These are phyloP conservation scores for Lanmaoa rubissima DNA, from an alignment of 768 basidiomycete genomes.

Conservation along the genomic window DNA sequence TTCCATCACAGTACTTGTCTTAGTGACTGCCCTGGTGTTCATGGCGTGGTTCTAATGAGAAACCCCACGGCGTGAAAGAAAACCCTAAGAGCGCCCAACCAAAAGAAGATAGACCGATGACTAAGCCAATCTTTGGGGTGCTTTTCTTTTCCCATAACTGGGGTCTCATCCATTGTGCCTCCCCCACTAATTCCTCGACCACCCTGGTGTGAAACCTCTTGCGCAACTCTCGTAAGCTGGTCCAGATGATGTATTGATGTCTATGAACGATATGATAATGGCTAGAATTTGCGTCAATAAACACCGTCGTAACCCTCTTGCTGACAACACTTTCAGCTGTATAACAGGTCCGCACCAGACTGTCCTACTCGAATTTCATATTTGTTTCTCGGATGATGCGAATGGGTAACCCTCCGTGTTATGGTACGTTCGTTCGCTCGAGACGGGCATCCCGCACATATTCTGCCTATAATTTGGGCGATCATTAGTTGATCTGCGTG, in stretches of 20 bases:
- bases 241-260: background rate
- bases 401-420: background rate
- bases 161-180: no score
- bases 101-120: no score
- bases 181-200: background rate
- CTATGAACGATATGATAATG: background rate
- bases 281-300: background rate
- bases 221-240: background rate
- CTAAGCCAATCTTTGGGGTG: no score
- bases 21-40: no score
- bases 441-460: background rate
- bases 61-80: no score
- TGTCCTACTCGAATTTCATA: background rate
- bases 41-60: no score
- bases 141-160: no score
- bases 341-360: background rate
- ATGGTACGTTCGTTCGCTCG: background rate
- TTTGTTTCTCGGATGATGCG: background rate
- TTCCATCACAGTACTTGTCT: no score
- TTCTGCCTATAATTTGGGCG: background rate
- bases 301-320: background rate
- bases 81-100: no score
- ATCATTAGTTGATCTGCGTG: background rate
- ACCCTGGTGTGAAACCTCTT: no score
- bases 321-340: background rate